phyloP scores from a whole-genome alignment of 2,329 filamentous ascomycete genomes.

The Apiospora sp. region DNA sequence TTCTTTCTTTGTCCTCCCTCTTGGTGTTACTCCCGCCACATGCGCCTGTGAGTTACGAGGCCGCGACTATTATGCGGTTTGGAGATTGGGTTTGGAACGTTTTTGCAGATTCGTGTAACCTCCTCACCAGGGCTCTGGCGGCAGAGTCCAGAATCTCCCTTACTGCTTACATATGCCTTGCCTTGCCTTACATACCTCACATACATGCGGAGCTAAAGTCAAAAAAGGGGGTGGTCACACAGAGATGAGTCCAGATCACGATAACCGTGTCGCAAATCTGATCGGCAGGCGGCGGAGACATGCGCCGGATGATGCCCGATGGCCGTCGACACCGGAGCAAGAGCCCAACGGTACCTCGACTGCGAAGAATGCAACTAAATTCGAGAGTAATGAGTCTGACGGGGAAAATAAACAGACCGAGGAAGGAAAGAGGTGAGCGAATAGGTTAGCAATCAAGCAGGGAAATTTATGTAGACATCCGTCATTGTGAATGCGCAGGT shows the following conservation, averaged over 20 bases:
- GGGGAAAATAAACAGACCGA: too few species aligned
- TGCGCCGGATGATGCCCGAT: background rate
- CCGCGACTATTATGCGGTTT: too few species aligned
- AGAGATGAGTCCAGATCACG: background rate
- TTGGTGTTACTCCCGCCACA: too few species aligned
- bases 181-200: background rate
- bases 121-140: background rate
- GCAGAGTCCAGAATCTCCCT: background rate
- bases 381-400: too few species aligned
- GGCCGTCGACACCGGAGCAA: too few species aligned
- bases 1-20: too few species aligned
- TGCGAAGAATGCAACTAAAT: background rate
- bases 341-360: background rate
- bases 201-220: background rate
- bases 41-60: too few species aligned
- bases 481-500: too few species aligned
- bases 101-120: background rate
- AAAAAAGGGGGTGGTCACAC: background rate
- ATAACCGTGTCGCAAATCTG: background rate
- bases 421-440: too few species aligned
- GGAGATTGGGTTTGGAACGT: background rate
- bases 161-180: background rate
- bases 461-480: too few species aligned
- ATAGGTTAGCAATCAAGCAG: too few species aligned
- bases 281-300: background rate